These are phyloP conservation scores for Saturnispora ahearnii DNA, from an alignment of 805 yeast species.

Conservation along the genomic window DNA sequence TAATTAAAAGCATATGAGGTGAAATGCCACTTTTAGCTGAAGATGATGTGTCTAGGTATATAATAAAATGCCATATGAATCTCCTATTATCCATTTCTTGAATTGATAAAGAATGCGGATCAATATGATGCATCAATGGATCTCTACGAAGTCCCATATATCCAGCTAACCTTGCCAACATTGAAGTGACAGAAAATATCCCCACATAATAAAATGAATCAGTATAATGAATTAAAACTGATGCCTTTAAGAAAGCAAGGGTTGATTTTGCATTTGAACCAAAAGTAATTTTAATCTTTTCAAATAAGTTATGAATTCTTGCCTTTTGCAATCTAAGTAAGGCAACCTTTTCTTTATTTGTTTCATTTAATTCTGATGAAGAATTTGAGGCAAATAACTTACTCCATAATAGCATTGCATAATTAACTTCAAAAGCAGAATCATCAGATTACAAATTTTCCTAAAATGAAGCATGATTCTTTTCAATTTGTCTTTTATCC, in stretches of 20 bases:
- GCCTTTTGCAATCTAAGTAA: slow-evolving; percentile 2
- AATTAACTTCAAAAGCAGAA: slow-evolving; percentile 11
- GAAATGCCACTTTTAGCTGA: slow-evolving; percentile 14
- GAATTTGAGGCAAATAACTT: slow-evolving; percentile 12
- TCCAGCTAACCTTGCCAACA: slow-evolving; percentile 12
- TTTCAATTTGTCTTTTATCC: slow-evolving; percentile 4
- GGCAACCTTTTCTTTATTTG: not conserved
- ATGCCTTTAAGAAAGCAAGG: slow-evolving; percentile 10
- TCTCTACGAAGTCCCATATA: slow-evolving; percentile 15
- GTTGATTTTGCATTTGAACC: slow-evolving; percentile 9
- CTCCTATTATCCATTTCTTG: slow-evolving; percentile 12
- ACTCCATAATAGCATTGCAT: slow-evolving; percentile 8
- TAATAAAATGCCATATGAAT: slow-evolving; percentile 11
- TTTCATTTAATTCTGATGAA: slow-evolving; percentile 8
- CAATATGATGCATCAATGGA: slow-evolving; percentile 11
- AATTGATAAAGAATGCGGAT: slow-evolving; percentile 4
- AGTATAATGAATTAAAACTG: slow-evolving; percentile 10
- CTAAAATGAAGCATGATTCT: slow-evolving; percentile 10
- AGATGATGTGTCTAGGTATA: slow-evolving; percentile 13
- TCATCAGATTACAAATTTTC: slow-evolving; percentile 1
- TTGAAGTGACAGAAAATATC: slow-evolving; percentile 11
- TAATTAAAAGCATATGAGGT: slow-evolving; percentile 16
- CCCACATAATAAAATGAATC: slow-evolving; percentile 11
- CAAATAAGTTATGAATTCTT: slow-evolving; percentile 6
- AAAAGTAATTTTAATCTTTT: slow-evolving; percentile 10